Evolutionary conservation across 1,284 basidiomycete species (phyloP), one percentile per base, ranked within the genome.

Genomic region (Naganishia sp.): DNA sequence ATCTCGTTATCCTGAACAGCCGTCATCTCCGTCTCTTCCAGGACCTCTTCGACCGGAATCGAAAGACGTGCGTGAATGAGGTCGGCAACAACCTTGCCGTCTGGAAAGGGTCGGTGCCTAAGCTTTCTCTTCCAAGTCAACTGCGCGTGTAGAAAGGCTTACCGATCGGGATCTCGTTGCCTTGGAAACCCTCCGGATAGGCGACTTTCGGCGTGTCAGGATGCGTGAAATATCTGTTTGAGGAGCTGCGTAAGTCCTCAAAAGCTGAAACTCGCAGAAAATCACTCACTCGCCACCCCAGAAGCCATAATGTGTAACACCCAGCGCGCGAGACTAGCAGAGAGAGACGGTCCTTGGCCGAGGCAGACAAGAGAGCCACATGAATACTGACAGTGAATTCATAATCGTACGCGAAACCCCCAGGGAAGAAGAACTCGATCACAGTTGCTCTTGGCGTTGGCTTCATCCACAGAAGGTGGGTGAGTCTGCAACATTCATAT

Each of bases 401-500:
- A 75, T 92, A 92, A 75, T 92, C 90, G 72, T 88, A 85, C 43
- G 90, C 87, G 76, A 90, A 92, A 0, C 90, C 90, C 6, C 78
- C 81, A 6, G 89, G 88, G 73, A 82, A 89, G 79, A 92, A 90
- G 49, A 93, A 86, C 79, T 92, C 90, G 72, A 93, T 88, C 48
- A 80, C 75, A 1, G 79, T 79, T 16, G 78, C 73, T 42, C 84
- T 78, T 0, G 83, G 83, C 0, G 85, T 87, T 1, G 85, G 85
- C 4, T 86, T 84, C 88, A 92, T 89, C 83, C 89, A 86, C 43
- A 91, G 82, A 9, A 90, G 80, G 72, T 90, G 87, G 10, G 89
- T 88, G 2, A 92, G 81, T 3, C 90, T 90, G 73, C 90, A 75
- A 43, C 55, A 33, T 9, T 16, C 52, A 16, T 33, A 23, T 25